Evolutionary conservation across 768 basidiomycete genomes (phyloP), one percentile per base, ranked within the genome.

Genomic region (Suillus americanus): DNA sequence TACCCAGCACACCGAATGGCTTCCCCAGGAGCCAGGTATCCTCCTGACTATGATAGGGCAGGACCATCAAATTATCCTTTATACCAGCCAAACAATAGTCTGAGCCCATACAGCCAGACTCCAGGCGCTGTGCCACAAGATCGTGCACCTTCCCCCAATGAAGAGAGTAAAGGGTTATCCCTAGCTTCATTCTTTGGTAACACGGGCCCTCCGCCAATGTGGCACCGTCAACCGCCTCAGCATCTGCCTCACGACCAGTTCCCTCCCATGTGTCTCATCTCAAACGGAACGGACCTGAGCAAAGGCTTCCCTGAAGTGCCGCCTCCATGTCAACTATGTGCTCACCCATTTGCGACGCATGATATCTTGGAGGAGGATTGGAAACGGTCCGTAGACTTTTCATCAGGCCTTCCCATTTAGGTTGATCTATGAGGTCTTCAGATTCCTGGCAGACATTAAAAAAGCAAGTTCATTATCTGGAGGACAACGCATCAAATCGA

Each of bases 351-450:
- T 68, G 68, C 71, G 28, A 74, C 79, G 55, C 82, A 84, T 70
- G 85, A 87, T 67, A 72, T 87, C 4, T 67, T 62, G 0, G 80
- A 86, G 71, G 75, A 71, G 20, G 86, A 87, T 70, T 87, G 86
- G 86, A 68, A 73, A 46, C 75, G 77, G 79, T 83, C 14, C 25
- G 69, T 64, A 20, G 5, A 28, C 8, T 3, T 7, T 16, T 33
- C 23, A 9, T n/a, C 30, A 33, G 30, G 40, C 8, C 23, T 18
- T 35, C 37, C 33, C 45, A 33, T 40, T 43, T 37, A 45, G 10
- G 25, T 61, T 30, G 51, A 59, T 35, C 60, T 48, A 18, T 20
- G 51, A 3, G 23, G 6, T 50, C 57, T 28, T 40, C 54, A 83
- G 82, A 12, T 85, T 84, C 62, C 62, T 84, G 65, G 64, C 63